Conservation (phyloP, 345 rosid species). For the Brassica incana region DNA sequence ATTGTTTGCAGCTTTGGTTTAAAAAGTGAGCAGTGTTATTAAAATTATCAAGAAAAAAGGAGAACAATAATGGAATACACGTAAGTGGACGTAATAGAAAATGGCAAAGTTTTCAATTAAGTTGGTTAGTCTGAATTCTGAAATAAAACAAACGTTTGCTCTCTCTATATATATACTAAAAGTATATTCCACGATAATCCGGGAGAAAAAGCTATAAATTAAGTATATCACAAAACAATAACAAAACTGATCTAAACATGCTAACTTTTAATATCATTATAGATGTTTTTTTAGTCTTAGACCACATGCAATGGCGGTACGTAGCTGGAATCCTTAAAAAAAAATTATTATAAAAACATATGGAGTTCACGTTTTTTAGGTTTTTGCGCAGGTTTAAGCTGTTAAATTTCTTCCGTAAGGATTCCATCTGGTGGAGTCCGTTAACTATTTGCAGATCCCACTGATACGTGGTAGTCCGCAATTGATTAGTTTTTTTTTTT, state of each 20-base stretch:
- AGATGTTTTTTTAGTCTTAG: too few species aligned
- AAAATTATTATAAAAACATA: too few species aligned
- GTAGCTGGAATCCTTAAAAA: too few species aligned
- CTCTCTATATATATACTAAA: not conserved
- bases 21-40: constrained; percentile 13
- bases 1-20: constrained; percentile 12
- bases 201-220: not conserved
- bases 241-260: not conserved
- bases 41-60: not conserved
- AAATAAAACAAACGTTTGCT: not conserved
- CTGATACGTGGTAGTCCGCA: too few species aligned
- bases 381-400: too few species aligned
- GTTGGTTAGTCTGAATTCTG: constrained; percentile 4
- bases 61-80: constrained; percentile 30
- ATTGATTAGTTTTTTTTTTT: too few species aligned
- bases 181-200: not conserved
- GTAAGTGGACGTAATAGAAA: constrained; percentile 22
- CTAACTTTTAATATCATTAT: not conserved
- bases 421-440: too few species aligned
- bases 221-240: not conserved
- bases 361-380: too few species aligned
- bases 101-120: constrained; percentile 5
- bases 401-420: too few species aligned
- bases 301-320: too few species aligned
- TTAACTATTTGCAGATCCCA: too few species aligned